These are phyloP conservation scores for Fonsecaea monophora DNA, from an alignment of 2,329 filamentous ascomycete species.

Conservation along the genomic window DNA sequence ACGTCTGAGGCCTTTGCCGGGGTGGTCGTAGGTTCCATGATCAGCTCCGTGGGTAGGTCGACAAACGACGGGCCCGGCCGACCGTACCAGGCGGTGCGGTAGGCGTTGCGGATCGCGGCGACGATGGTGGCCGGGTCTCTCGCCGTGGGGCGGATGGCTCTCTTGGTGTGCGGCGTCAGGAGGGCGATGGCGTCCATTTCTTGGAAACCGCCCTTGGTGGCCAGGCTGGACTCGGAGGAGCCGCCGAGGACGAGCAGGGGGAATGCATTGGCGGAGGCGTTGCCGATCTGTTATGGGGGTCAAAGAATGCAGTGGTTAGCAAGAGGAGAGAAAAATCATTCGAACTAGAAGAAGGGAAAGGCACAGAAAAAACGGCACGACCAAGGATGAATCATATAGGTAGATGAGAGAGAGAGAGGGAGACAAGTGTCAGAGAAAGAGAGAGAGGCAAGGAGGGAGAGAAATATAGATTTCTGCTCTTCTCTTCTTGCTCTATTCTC, in stretches of 20 bases:
- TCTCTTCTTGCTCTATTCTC: no score
- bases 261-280: slow-evolving; percentile 62
- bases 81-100: slow-evolving; percentile 61
- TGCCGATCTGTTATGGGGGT: slow-evolving; percentile 49
- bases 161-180: slow-evolving; percentile 61
- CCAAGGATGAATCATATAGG: no score
- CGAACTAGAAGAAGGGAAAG: no score
- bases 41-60: slow-evolving; percentile 63
- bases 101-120: slow-evolving; percentile 58
- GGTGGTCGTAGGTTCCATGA: slow-evolving; percentile 49
- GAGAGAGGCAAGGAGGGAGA: neutral
- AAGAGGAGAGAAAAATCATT: no score
- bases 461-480: neutral
- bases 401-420: no score
- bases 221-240: slow-evolving; percentile 59
- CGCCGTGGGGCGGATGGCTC: slow-evolving; percentile 55
- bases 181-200: slow-evolving; percentile 63
- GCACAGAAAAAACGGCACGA: no score
- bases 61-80: slow-evolving; percentile 61
- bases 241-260: slow-evolving; percentile 63
- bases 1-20: slow-evolving; percentile 23
- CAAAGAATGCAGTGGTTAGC: no score
- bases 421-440: no score
- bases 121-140: slow-evolving; percentile 53
- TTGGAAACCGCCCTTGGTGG: slow-evolving; percentile 63